Percentiles rank a stretch among this genome's conserved stretches.
phyloP scores from a whole-genome alignment of 371 early-diverging fungal species.

The Saksenaea oblongispora region DNA sequence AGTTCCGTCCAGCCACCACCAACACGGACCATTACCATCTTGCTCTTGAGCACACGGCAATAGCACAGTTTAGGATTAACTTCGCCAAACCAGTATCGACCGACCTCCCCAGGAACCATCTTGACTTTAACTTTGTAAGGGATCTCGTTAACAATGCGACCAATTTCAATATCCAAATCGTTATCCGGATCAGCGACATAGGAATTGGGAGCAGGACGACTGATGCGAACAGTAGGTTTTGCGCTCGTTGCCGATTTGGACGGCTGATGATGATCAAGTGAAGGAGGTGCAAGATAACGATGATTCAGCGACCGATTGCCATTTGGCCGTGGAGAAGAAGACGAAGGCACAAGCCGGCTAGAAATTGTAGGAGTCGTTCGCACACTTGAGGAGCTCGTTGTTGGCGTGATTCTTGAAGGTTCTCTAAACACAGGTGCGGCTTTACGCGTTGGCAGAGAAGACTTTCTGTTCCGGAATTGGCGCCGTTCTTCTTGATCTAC shows the following conservation, averaged over 20 bases:
- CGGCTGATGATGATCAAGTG: conserved; percentile 19
- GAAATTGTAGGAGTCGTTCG: conserved; percentile 14
- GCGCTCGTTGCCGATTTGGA: conserved; percentile 34
- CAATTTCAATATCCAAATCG: conserved; percentile 72
- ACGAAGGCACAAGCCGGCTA: conserved; percentile 11
- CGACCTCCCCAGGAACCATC: conserved; percentile 63
- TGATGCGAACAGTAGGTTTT: not conserved
- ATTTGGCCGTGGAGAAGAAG: conserved; percentile 13
- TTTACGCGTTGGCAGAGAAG: conserved; percentile 45
- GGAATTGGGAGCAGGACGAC: conserved; percentile 18
- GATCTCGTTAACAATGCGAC: conserved; percentile 66
- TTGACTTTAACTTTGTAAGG: conserved; percentile 47
- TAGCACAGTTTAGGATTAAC: conserved; percentile 70
- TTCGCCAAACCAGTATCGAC: conserved; percentile 76
- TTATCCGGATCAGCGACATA: conserved; percentile 72
- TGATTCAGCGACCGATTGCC: not conserved
- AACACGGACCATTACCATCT: conserved; percentile 80
- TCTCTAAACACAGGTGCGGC: conserved; percentile 21
- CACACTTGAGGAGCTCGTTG: conserved; percentile 20
- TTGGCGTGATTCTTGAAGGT: conserved; percentile 18
- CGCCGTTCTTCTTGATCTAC: conserved; percentile 13
- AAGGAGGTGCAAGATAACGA: conserved; percentile 3
- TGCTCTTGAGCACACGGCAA: conserved; percentile 69
- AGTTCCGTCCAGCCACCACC: conserved; percentile 82
- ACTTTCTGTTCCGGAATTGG: conserved; percentile 32